A percentile compares a stretch with the other conserved stretches of the same genome.
These are phyloP conservation scores for Ambrosia trifida DNA, from an alignment of 129 eudicot species.

Conservation along the genomic window DNA sequence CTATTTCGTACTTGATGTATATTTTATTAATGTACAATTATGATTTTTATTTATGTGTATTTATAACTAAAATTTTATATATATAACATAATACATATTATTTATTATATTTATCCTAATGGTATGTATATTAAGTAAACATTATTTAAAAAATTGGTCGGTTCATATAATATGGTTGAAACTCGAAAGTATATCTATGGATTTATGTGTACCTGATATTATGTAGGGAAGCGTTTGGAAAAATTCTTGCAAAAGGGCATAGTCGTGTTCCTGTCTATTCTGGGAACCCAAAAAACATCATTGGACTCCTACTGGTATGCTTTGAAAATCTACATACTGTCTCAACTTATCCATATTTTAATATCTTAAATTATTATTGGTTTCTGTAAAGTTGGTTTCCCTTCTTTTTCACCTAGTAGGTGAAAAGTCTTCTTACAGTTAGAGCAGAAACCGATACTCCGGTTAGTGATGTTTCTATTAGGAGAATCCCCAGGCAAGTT, in stretches of 20 bases:
- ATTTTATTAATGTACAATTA: too few relatives aligned
- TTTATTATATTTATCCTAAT: too few relatives aligned
- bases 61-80: too few relatives aligned
- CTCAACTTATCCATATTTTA: not conserved
- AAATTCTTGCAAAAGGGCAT: constrained; percentile 95
- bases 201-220: constrained; percentile 28
- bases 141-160: not conserved
- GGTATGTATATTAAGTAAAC: too few relatives aligned
- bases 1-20: too few relatives aligned
- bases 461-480: constrained; percentile 91
- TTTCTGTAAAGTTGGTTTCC: constrained; percentile 9
- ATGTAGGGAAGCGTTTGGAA: constrained; percentile 96
- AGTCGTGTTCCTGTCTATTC: constrained; percentile 95
- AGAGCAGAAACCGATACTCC: constrained; percentile 99
- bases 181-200: not conserved
- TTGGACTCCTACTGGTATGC: constrained; percentile 63
- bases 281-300: constrained; percentile 77
- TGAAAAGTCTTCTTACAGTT: constrained; percentile 95
- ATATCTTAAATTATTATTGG: not conserved
- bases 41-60: too few relatives aligned
- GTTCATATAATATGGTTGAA: not conserved
- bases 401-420: constrained; percentile 45
- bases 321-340: constrained; percentile 9
- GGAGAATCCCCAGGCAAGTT: constrained; percentile 87
- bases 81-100: too few relatives aligned